phyloP scores from a whole-genome alignment of 2,329 filamentous ascomycete genomes.

The Fusarium abutilonis region DNA sequence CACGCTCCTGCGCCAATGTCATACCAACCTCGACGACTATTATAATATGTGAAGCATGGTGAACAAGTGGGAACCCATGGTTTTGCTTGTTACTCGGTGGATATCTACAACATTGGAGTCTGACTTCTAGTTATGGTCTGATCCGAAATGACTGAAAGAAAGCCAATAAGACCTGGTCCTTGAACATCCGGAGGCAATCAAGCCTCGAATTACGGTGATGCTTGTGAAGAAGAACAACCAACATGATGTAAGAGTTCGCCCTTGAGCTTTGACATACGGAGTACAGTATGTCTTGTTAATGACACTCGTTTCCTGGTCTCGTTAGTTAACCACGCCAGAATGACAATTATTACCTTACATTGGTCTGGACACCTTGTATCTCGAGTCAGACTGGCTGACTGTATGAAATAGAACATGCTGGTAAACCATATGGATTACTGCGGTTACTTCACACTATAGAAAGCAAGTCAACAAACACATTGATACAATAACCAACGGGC shows the following conservation, averaged over 20 bases:
- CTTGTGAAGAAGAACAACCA: neutral
- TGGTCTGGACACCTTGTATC: no score
- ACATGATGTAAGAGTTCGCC: neutral
- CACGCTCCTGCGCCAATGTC: constrained; percentile 3
- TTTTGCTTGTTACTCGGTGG: neutral
- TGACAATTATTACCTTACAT: no score
- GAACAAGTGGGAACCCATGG: neutral
- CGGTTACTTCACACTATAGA: no score
- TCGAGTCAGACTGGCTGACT: no score
- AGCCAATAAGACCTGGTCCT: constrained; percentile 1
- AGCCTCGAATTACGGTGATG: neutral
- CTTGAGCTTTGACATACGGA: neutral
- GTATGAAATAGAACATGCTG: no score
- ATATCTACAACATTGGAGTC: neutral
- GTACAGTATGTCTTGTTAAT: neutral
- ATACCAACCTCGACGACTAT: neutral
- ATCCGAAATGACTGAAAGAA: neutral
- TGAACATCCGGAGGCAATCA: neutral
- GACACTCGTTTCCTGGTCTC: neutral
- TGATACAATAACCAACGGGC: no score
- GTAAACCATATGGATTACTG: no score
- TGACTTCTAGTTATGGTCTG: constrained; percentile 2
- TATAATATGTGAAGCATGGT: neutral
- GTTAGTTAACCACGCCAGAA: neutral
- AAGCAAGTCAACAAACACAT: no score